Evolutionary conservation across 371 early-diverging fungal species (phyloP).

Genomic region (Mortierella polycephala): DNA sequence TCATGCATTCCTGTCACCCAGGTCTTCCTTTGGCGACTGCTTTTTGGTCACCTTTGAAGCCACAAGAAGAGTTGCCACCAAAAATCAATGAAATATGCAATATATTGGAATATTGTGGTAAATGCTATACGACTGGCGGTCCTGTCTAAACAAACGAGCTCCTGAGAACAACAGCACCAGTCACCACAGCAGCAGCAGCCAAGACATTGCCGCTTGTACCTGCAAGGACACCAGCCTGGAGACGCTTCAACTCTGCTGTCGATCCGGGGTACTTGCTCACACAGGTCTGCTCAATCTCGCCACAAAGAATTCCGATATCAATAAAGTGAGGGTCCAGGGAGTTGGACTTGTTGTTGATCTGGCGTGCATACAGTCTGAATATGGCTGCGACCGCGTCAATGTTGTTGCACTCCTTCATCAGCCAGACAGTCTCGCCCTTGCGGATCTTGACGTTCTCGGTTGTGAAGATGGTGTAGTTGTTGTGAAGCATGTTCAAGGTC

Average conservation of each 20-base stretch:
- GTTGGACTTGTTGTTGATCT: constrained; percentile 74
- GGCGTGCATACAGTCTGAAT: constrained; percentile 73
- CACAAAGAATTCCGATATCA: constrained; percentile 60
- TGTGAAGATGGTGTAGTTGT: constrained; percentile 83
- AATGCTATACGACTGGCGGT: not conserved
- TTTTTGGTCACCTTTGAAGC: constrained; percentile 3
- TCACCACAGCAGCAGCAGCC: constrained; percentile 36
- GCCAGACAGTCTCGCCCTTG: constrained; percentile 87
- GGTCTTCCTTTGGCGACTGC: no score
- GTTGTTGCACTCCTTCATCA: constrained; percentile 59
- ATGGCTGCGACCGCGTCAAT: constrained; percentile 72
- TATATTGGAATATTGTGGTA: not conserved
- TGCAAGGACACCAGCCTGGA: constrained; percentile 47
- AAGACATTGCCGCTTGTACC: constrained; percentile 30
- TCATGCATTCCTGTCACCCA: not conserved
- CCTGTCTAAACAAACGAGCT: constrained; percentile 23
- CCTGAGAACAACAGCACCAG: constrained; percentile 40
- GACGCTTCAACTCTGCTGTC: constrained; percentile 34
- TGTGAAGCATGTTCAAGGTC: constrained; percentile 87
- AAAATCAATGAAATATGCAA: not conserved
- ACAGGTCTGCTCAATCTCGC: constrained; percentile 52
- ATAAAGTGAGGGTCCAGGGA: constrained; percentile 77
- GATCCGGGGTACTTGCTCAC: constrained; percentile 42
- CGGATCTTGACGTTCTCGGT: constrained; percentile 90
- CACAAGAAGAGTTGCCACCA: constrained; percentile 18